These are phyloP conservation scores for Umbelopsis sp. DNA, from an alignment of 192 early-diverging fungal genomes.

Conservation along the genomic window DNA sequence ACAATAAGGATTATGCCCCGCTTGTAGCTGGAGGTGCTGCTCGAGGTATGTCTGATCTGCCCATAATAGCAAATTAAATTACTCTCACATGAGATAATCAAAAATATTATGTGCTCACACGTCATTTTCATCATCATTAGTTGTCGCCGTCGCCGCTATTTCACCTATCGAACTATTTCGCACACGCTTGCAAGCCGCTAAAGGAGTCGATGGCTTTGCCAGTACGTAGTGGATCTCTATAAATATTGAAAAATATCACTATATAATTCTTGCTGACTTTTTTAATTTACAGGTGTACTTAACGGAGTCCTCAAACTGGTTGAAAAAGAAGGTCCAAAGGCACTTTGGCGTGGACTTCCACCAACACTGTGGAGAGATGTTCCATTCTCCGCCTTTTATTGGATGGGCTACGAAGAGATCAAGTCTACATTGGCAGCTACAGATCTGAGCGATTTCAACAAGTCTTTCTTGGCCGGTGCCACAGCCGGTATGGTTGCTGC, in stretches of 20 bases:
- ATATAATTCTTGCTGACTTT: background rate
- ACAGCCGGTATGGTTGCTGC: constrained; percentile 87
- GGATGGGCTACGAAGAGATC: constrained; percentile 88
- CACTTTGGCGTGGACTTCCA: constrained; percentile 86
- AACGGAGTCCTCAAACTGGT: constrained; percentile 66
- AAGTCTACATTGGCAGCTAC: constrained; percentile 46
- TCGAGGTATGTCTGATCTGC: constrained; percentile 53
- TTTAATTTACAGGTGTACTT: constrained; percentile 48
- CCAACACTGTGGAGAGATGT: constrained; percentile 94
- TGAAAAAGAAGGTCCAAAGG: constrained; percentile 50
- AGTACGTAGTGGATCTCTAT: constrained; percentile 14
- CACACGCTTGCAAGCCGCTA: constrained; percentile 86
- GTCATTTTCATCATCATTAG: constrained; percentile 23
- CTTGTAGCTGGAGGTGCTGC: constrained; percentile 73
- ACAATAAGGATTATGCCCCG: constrained; percentile 33
- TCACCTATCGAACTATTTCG: constrained; percentile 94
- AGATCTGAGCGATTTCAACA: constrained; percentile 53
- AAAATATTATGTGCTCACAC: background rate
- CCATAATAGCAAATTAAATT: background rate
- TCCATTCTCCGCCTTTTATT: constrained; percentile 93
- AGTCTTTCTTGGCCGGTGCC: constrained; percentile 83
- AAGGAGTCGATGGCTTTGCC: constrained; percentile 60
- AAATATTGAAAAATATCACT: background rate
- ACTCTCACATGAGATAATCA: too few species aligned
- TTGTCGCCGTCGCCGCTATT: constrained; percentile 76